These are phyloP conservation scores for Aspergillus piperis DNA, from an alignment of 2,329 filamentous ascomycete species.

Conservation along the genomic window DNA sequence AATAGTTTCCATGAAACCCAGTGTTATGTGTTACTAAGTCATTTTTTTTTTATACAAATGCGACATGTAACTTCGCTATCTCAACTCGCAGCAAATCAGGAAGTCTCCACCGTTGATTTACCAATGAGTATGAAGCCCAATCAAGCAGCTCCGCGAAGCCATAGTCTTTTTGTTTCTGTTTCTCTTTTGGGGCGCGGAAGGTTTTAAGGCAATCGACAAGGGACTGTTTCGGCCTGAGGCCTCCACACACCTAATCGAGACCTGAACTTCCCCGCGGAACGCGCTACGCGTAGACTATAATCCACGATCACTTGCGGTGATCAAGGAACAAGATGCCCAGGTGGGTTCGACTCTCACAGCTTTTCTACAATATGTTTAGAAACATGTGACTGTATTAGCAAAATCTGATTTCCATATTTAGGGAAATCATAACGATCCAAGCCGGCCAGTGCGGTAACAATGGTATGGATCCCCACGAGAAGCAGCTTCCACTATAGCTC, in stretches of 20 bases:
- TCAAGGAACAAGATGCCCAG: constrained; percentile 41
- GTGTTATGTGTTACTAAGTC: not conserved
- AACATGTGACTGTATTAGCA: not conserved
- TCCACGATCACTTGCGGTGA: constrained; percentile 31
- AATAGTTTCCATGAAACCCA: not conserved
- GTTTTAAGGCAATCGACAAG: not conserved
- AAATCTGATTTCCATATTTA: constrained; percentile 40
- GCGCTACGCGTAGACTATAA: constrained; percentile 36
- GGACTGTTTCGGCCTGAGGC: constrained; percentile 28
- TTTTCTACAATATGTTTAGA: not conserved
- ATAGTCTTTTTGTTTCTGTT: not conserved
- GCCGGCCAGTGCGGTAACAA: constrained; percentile 99
- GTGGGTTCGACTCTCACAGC: constrained; percentile 24
- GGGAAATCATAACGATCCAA: constrained; percentile 99
- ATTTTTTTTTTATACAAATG: not conserved
- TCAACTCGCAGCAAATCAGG: no score
- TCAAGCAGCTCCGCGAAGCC: not conserved
- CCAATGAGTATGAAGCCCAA: not conserved
- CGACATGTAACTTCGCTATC: no score
- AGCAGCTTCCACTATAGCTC: constrained; percentile 21
- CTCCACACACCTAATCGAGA: constrained; percentile 13
- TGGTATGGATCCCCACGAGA: constrained; percentile 63
- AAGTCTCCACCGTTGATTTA: no score
- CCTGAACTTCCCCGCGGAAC: constrained; percentile 36
- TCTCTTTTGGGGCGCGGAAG: not conserved